Evolutionary conservation across 768 basidiomycete species (phyloP).

Genomic region (button mushroom (Agaricus bisporus)): DNA sequence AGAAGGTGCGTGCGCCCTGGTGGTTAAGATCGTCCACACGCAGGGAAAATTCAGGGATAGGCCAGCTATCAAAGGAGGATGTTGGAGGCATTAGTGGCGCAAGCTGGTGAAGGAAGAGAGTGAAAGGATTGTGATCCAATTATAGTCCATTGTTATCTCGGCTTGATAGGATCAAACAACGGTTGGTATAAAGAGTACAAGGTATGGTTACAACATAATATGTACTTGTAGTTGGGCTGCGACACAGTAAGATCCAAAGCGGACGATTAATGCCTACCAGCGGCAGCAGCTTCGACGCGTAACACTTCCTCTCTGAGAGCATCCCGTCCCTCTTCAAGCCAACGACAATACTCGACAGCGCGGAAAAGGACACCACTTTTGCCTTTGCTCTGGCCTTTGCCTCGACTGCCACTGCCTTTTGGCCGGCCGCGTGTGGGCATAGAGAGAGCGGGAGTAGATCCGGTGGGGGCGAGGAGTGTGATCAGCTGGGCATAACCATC

Average conservation of each 20-base stretch:
- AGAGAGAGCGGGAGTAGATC: slow-evolving; percentile 55
- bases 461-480: slow-evolving; percentile 73
- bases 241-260: not conserved
- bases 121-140: no score
- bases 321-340: slow-evolving; percentile 80
- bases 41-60: slow-evolving; percentile 49
- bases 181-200: not conserved
- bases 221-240: not conserved
- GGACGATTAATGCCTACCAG: slow-evolving; percentile 37
- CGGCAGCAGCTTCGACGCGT: slow-evolving; percentile 61
- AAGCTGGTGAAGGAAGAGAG: no score
- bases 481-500: slow-evolving; percentile 87
- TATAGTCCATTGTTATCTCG: no score
- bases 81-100: slow-evolving; percentile 16
- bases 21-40: slow-evolving; percentile 55
- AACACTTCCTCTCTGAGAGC: slow-evolving; percentile 64
- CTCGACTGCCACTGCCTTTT: slow-evolving; percentile 67
- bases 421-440: slow-evolving; percentile 77
- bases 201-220: not conserved
- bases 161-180: no score
- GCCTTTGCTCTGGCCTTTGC: slow-evolving; percentile 69
- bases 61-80: slow-evolving; percentile 32
- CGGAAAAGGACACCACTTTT: slow-evolving; percentile 88
- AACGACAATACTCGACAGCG: slow-evolving; percentile 78
- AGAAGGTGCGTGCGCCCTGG: slow-evolving; percentile 51